Conservation (phyloP, 495 filamentous ascomycete species). For the Glutinoglossum americanum region DNA sequence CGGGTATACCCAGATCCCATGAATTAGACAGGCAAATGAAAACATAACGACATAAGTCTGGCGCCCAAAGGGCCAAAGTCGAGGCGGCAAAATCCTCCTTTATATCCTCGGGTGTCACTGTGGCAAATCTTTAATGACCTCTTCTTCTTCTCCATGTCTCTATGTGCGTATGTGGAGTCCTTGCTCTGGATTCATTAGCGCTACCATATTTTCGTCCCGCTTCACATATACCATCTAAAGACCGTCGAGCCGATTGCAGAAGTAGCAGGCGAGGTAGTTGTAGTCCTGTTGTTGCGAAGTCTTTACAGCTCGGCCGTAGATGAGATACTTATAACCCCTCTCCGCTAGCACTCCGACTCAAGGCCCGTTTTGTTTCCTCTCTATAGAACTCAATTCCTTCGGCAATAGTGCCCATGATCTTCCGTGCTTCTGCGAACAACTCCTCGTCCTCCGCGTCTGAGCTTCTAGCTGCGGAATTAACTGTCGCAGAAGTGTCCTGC, state of each 20-base stretch:
- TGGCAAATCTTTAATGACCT: too few species aligned
- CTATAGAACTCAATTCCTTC: conserved; percentile 5
- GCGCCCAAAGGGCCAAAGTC: neutral
- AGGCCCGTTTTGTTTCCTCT: neutral
- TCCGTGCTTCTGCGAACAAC: conserved; percentile 3
- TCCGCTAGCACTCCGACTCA: neutral
- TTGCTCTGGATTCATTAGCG: neutral
- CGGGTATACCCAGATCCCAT: neutral
- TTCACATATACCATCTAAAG: neutral
- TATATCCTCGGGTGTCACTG: neutral
- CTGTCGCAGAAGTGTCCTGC: neutral
- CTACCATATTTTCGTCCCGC: neutral
- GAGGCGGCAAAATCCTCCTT: neutral
- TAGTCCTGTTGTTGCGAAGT: neutral
- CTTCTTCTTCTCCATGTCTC: neutral
- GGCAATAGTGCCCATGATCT: conserved; percentile 3
- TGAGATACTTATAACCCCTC: neutral
- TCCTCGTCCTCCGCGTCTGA: conserved; percentile 1
- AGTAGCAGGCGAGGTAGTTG: neutral
- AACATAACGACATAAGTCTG: neutral
- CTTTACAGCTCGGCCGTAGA: neutral
- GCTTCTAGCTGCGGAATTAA: neutral
- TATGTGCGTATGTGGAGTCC: neutral
- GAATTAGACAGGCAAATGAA: neutral
- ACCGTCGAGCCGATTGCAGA: neutral